Percentiles rank a stretch among this genome's conserved stretches.
Evolutionary conservation across 345 rosid genomes (phyloP).

Genomic region (Pelargonium nanum): DNA sequence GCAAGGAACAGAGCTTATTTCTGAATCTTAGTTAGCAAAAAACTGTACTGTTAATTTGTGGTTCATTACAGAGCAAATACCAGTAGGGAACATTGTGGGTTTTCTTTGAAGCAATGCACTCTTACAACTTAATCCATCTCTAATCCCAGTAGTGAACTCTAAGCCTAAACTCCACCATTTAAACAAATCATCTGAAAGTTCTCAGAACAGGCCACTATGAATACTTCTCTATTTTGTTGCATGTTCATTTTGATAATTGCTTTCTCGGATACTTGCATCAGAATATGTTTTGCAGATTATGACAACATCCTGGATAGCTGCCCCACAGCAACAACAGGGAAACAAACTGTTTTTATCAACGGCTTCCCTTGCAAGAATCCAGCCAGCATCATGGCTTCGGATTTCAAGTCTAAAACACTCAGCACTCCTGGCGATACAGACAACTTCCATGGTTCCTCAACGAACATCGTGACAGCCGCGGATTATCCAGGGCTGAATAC

Average conservation of each 20-base stretch:
- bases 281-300: conserved; percentile 30
- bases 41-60: too few species aligned
- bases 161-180: not conserved
- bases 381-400: conserved; percentile 32
- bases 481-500: conserved; percentile 85
- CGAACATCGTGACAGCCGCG: conserved; percentile 38
- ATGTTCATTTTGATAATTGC: not conserved
- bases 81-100: not conserved
- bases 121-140: not conserved
- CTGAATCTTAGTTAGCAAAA: too few species aligned
- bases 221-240: not conserved
- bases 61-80: not conserved
- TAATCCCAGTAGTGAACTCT: not conserved
- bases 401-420: conserved; percentile 55
- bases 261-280: not conserved
- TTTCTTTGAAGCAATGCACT: not conserved
- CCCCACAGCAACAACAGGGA: conserved; percentile 34
- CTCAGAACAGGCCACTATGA: too few species aligned
- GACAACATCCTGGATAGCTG: conserved; percentile 58
- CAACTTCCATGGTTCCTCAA: conserved; percentile 33
- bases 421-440: conserved; percentile 45
- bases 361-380: conserved; percentile 75
- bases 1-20: too few species aligned
- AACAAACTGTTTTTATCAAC: conserved; percentile 40
- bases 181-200: too few species aligned